Conservation (phyloP, 805 yeast genomes). For the Wickerhamiella spandovensis region DNA sequence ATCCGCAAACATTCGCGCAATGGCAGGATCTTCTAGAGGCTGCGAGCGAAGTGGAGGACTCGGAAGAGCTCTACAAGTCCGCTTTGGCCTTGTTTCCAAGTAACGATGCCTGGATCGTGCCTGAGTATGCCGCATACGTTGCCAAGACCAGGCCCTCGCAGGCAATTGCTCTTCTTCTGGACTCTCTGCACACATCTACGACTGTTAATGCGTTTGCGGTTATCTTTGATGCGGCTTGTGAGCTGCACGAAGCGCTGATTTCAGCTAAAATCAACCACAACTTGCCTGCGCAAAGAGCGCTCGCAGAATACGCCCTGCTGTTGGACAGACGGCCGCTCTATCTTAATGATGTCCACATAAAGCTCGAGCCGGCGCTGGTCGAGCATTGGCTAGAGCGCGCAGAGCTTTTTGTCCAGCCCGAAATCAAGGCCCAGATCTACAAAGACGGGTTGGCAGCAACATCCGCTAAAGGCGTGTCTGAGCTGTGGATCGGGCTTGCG, state of each 20-base stretch:
- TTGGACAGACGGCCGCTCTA: constrained; percentile 43
- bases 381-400: constrained; percentile 58
- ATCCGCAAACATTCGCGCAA: not conserved
- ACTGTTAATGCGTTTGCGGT: constrained; percentile 50
- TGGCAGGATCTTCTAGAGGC: not conserved
- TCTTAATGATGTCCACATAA: constrained; percentile 52
- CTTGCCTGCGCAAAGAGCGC: constrained; percentile 28
- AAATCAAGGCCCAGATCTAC: constrained; percentile 39
- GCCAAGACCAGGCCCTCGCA: constrained; percentile 28
- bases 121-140: constrained; percentile 35
- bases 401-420: constrained; percentile 29
- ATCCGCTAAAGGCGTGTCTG: constrained; percentile 9
- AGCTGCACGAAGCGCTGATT: constrained; percentile 43
- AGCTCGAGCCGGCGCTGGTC: constrained; percentile 48
- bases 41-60: not conserved
- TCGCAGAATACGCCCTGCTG: constrained; percentile 40
- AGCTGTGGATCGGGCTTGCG: not conserved
- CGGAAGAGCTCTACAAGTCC: constrained; percentile 6
- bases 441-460: constrained; percentile 48
- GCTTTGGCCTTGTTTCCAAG: constrained; percentile 2
- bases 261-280: constrained; percentile 21
- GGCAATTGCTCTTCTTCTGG: constrained; percentile 34
- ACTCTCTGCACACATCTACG: constrained; percentile 33
- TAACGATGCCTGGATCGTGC: constrained; percentile 2
- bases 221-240: constrained; percentile 49